Base-by-base conservation (phyloP, 805 yeast species). In the Teunomyces cretensis region DNA sequence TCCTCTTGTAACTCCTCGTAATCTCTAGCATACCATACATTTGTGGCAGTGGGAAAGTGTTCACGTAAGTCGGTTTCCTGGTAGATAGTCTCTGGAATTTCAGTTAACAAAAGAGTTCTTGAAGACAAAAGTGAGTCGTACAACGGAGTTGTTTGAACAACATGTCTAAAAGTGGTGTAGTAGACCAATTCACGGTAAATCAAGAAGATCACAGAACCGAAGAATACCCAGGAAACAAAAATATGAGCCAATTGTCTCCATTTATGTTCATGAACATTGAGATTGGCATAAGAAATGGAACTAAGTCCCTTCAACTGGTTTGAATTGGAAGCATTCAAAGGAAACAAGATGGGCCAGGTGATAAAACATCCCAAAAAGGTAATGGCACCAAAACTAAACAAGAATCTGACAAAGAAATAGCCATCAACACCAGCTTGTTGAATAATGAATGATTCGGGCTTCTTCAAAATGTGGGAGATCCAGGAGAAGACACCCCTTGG, bases 401-500 rank as follows among this genome's bases (percentile, higher is more conserved):
- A 56, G 56, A 78, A 86, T 50, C 95, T 74, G 42, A 85, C 63
- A 59, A 82, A 86, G 60, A 87, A 82, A 61, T 84, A 87, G 2
- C 94, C 94, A 64, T 87, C 95, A 27, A 81, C 62, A 43, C 91
- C 87, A 31, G 84, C 70, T 50, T 84, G 83, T 65, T 86, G 91
- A 54, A 87, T 71, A 33, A 83, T 53, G 62, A 74, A 86, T 1
- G 80, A 61, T 48, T 82, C 84, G 1, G 89, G 84, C 58, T 77
- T 78, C 3, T 67, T 50, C 48, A 82, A 53, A 16, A 86, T 46
- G 44, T 64, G 70, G 2, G 73, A 57, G 6, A 83, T 52, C 94
- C 94, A 87, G 4, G 66, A 59, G 48, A 78, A 74, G 0, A 70
- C 61, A 11, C 81, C 81, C 3, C 56, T 47, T 4, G 79, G 76